Evolutionary conservation across 2,329 filamentous ascomycete species (phyloP).

Genomic region (Pseudocercospora eumusae): DNA sequence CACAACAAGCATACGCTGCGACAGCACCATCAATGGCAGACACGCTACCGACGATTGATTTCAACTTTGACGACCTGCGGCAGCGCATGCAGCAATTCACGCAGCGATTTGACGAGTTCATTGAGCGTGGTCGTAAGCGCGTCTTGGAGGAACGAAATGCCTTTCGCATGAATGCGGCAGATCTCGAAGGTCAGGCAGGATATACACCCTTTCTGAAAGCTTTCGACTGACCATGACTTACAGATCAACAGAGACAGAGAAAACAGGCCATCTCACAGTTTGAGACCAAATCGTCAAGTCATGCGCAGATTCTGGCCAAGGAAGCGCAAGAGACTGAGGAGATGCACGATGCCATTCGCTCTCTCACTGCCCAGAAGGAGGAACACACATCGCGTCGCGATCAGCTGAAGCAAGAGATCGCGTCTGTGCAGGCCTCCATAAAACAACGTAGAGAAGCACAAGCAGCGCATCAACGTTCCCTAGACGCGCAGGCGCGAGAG

Average conservation of each 20-base stretch:
- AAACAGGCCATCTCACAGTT: constrained; percentile 84
- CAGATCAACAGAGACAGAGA: constrained; percentile 90
- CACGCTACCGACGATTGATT: constrained; percentile 84
- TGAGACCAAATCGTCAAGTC: constrained; percentile 67
- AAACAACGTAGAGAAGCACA: constrained; percentile 70
- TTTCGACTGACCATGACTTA: not conserved
- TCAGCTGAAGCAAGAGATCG: constrained; percentile 58
- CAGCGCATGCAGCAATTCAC: constrained; percentile 95
- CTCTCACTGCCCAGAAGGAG: constrained; percentile 58
- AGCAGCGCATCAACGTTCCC: constrained; percentile 68
- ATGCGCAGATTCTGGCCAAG: constrained; percentile 73
- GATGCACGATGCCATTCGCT: constrained; percentile 62
- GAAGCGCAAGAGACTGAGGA: constrained; percentile 72
- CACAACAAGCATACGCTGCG: constrained; percentile 56
- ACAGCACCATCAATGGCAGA: constrained; percentile 69
- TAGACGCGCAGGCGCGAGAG: constrained; percentile 81
- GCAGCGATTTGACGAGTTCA: constrained; percentile 85
- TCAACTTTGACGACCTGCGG: constrained; percentile 93
- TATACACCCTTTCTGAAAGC: not conserved
- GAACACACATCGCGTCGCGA: constrained; percentile 58
- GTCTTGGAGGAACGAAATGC: constrained; percentile 92
- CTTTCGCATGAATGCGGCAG: constrained; percentile 85
- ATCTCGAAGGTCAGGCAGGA: constrained; percentile 73
- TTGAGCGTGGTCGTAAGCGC: constrained; percentile 84
- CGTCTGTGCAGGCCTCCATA: constrained; percentile 69